Evolutionary conservation across 139 green algal species (phyloP).

Genomic region (Bryopsis sp.): DNA sequence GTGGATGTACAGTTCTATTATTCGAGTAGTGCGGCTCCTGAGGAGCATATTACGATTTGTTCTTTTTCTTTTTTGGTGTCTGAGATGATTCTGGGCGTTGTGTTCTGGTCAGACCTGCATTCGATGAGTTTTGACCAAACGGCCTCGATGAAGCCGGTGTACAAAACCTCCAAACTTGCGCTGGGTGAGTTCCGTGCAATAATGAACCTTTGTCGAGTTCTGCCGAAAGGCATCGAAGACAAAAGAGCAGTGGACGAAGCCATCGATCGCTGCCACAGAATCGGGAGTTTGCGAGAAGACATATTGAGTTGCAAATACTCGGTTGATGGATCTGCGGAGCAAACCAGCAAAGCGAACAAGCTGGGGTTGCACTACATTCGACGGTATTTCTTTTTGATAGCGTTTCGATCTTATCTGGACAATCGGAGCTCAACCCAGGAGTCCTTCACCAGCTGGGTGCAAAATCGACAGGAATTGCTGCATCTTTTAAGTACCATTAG

Average conservation of each 20-base stretch:
- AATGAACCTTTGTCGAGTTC: slow-evolving; percentile 52
- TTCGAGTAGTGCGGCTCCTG: too few relatives aligned
- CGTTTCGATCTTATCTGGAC: slow-evolving; percentile 43
- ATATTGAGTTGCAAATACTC: slow-evolving; percentile 49
- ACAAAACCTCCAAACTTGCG: slow-evolving; percentile 22
- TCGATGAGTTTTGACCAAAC: too few relatives aligned
- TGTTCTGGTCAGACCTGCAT: too few relatives aligned
- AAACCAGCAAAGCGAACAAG: slow-evolving; percentile 37
- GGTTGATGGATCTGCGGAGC: slow-evolving; percentile 15
- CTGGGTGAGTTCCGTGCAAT: slow-evolving; percentile 70
- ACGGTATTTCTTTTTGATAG: slow-evolving; percentile 80
- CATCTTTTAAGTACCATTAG: slow-evolving; percentile 44
- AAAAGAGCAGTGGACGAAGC: slow-evolving; percentile 69
- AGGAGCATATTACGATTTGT: not conserved
- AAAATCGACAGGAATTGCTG: slow-evolving; percentile 42
- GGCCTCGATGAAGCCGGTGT: too few relatives aligned
- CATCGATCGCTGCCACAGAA: slow-evolving; percentile 30
- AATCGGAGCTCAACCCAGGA: not conserved
- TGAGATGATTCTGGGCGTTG: too few relatives aligned
- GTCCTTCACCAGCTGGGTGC: slow-evolving; percentile 47
- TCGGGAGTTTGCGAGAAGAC: slow-evolving; percentile 60
- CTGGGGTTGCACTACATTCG: slow-evolving; percentile 88
- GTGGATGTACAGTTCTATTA: too few relatives aligned
- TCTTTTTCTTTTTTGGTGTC: not conserved
- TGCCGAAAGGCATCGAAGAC: slow-evolving; percentile 55